These are phyloP conservation scores for Pseudonectria buxi DNA, from an alignment of 2,329 filamentous ascomycete genomes.

Conservation along the genomic window DNA sequence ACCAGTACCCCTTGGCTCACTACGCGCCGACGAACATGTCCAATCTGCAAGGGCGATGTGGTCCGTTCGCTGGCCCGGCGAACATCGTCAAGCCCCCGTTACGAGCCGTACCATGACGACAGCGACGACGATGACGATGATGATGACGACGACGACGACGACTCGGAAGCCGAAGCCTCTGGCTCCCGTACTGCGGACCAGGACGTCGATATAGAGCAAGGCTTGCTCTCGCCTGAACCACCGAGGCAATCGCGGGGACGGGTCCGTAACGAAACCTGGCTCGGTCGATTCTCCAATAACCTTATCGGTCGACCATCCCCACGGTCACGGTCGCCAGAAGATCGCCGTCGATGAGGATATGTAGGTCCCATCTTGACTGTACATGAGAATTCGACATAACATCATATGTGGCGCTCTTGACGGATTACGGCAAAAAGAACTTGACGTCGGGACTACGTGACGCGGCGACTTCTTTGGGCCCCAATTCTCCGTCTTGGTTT, in stretches of 20 bases:
- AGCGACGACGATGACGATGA: slow-evolving; percentile 35
- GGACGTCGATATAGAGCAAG: slow-evolving; percentile 39
- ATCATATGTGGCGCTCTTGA: background rate
- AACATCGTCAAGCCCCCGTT: slow-evolving; percentile 43
- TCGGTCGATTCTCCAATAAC: slow-evolving; percentile 31
- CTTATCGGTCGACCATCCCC: slow-evolving; percentile 9
- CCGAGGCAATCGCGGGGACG: slow-evolving; percentile 11
- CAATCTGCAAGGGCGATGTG: slow-evolving; percentile 97
- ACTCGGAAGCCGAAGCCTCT: slow-evolving; percentile 30
- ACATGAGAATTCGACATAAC: background rate
- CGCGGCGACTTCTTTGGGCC: no score
- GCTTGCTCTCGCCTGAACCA: slow-evolving; percentile 21
- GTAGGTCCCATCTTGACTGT: no score
- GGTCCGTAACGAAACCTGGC: slow-evolving; percentile 29
- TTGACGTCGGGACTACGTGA: no score
- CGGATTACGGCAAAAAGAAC: background rate
- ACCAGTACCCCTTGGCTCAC: slow-evolving; percentile 90
- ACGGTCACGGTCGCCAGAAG: slow-evolving; percentile 20
- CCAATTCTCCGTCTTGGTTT: no score
- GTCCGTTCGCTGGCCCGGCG: slow-evolving; percentile 60
- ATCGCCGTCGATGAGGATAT: slow-evolving; percentile 14
- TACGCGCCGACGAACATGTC: slow-evolving; percentile 90
- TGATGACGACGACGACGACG: slow-evolving; percentile 33
- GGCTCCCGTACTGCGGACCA: slow-evolving; percentile 24
- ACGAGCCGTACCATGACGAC: slow-evolving; percentile 50